phyloP scores from a whole-genome alignment of 805 yeast genomes.

The Suhomyces sp. region DNA sequence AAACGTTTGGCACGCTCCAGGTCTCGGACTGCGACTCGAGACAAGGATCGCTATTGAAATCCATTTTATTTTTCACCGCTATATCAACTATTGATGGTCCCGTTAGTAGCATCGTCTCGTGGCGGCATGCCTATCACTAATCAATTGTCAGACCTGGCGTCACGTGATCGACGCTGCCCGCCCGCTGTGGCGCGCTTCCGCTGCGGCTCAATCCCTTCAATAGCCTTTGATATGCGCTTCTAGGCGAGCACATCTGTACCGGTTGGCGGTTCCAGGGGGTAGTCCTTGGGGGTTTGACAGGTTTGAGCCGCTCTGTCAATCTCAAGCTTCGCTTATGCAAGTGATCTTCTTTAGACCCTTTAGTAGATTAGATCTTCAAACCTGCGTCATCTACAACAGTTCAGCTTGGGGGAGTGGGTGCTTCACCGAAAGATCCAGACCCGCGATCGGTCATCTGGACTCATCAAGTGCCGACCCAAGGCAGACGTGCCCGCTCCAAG shows the following conservation, averaged over 20 bases:
- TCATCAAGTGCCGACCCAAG: not conserved
- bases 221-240: not conserved
- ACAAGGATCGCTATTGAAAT: not conserved
- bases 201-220: not conserved
- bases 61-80: not conserved
- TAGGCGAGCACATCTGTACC: not conserved
- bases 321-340: not conserved
- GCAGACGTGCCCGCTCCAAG: not conserved
- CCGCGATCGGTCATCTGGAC: not conserved
- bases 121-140: not conserved
- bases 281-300: not conserved
- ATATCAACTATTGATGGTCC: not conserved
- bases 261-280: not conserved
- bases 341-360: not conserved
- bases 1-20: not conserved
- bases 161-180: not conserved
- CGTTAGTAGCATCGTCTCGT: not conserved
- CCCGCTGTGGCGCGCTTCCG: not conserved
- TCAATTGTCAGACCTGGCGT: not conserved
- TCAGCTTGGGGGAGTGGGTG: not conserved
- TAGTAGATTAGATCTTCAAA: not conserved
- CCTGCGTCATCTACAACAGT: not conserved
- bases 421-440: not conserved
- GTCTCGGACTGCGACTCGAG: not conserved
- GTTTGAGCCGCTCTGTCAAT: constrained; percentile 4